These are phyloP conservation scores for Elongisporangium senticosum DNA, from an alignment of 352 stramenopile species.

Conservation along the genomic window DNA sequence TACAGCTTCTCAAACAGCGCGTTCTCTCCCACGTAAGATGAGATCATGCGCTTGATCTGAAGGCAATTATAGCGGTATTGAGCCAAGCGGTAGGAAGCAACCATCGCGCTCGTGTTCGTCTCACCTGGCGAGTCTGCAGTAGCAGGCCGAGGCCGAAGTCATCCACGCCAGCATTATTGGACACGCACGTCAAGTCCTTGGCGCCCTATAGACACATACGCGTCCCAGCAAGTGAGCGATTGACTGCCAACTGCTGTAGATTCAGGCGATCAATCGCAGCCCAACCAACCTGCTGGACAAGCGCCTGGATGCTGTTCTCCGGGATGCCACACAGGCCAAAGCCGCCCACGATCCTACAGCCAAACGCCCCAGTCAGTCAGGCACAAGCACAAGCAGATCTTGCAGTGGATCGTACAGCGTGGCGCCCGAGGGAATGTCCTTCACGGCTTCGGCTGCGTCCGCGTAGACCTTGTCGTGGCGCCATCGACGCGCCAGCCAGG, in stretches of 20 bases:
- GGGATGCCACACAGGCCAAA: constrained; percentile 92
- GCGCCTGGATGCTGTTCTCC: constrained; percentile 85
- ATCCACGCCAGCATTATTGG: constrained; percentile 93
- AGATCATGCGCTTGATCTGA: constrained; percentile 95
- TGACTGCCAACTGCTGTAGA: neutral
- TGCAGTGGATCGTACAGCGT: constrained; percentile 48
- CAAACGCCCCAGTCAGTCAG: constrained; percentile 6
- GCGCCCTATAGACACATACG: constrained; percentile 34
- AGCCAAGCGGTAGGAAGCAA: neutral
- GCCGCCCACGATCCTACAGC: constrained; percentile 71
- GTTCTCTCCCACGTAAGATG: constrained; percentile 96
- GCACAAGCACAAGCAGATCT: neutral
- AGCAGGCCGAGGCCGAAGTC: constrained; percentile 91
- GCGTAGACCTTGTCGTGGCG: constrained; percentile 58
- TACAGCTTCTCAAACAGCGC: constrained; percentile 92
- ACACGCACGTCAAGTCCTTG: constrained; percentile 87
- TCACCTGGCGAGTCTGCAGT: constrained; percentile 87
- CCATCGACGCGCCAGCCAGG: constrained; percentile 13
- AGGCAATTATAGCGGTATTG: neutral
- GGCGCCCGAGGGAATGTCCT: constrained; percentile 63
- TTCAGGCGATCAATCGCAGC: neutral
- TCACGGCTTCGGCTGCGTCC: constrained; percentile 63
- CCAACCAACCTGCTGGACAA: constrained; percentile 59
- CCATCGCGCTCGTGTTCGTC: no score
- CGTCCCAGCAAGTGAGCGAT: neutral